Conservation (phyloP, 345 rosid species). For the Populus nigra region DNA sequence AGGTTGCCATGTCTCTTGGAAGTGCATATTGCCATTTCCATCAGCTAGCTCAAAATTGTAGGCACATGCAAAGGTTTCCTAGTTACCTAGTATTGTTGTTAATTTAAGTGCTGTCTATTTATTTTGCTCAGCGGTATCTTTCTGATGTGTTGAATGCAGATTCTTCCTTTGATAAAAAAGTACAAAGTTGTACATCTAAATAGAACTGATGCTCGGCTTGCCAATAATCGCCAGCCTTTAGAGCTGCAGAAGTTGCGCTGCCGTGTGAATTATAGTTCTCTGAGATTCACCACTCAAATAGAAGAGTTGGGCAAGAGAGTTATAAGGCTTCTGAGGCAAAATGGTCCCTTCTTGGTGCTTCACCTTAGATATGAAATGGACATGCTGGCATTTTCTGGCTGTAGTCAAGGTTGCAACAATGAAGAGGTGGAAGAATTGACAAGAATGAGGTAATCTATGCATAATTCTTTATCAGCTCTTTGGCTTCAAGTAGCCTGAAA, state of each 20-base stretch:
- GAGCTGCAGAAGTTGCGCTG: slow-evolving; percentile 93
- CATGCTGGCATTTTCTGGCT: slow-evolving; percentile 98
- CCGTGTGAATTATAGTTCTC: slow-evolving; percentile 79
- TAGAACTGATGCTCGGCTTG: slow-evolving; percentile 90
- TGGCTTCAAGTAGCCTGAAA: slow-evolving; percentile 1
- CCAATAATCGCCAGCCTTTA: slow-evolving; percentile 67
- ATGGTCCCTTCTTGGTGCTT: slow-evolving; percentile 85
- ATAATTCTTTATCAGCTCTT: neutral
- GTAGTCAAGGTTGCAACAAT: slow-evolving; percentile 81
- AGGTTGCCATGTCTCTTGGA: neutral
- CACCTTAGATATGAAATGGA: slow-evolving; percentile 99
- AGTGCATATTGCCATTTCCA: neutral
- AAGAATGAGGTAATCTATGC: slow-evolving; percentile 71
- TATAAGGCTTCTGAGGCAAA: slow-evolving; percentile 65
- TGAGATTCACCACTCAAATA: slow-evolving; percentile 86
- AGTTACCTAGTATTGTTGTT: neutral
- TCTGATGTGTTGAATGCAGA: slow-evolving; percentile 41
- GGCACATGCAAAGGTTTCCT: neutral
- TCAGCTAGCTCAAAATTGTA: neutral
- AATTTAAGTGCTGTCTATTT: neutral
- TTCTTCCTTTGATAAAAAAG: slow-evolving; percentile 85
- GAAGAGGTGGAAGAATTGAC: slow-evolving; percentile 93
- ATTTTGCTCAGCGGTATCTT: neutral
- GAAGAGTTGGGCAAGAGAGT: slow-evolving; percentile 89
- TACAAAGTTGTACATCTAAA: slow-evolving; percentile 82